phyloP scores from a whole-genome alignment of 1,139 yeast genomes.

The Nakaseomyces nivariensis region DNA sequence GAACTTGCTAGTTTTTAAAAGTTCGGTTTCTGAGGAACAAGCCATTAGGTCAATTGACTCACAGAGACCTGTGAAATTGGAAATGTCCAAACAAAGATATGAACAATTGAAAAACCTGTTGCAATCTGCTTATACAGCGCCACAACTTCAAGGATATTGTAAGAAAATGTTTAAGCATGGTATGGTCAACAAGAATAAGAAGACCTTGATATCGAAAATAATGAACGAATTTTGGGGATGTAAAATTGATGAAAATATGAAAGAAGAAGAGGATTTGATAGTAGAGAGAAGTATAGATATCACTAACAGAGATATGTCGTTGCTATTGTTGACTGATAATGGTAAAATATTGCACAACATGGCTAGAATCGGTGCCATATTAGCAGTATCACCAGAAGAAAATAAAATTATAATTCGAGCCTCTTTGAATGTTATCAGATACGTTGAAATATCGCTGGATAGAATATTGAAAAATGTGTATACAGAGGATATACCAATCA shows the following conservation, averaged over 20 bases:
- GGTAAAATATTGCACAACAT: slow-evolving; percentile 33
- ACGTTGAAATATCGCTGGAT: slow-evolving; percentile 31
- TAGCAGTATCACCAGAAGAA: slow-evolving; percentile 30
- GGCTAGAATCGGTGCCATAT: slow-evolving; percentile 22
- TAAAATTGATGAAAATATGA: slow-evolving; percentile 2
- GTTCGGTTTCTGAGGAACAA: slow-evolving; percentile 24
- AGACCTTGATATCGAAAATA: slow-evolving; percentile 24
- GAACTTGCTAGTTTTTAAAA: slow-evolving; percentile 18
- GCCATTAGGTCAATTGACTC: slow-evolving; percentile 25
- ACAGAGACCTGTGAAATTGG: slow-evolving; percentile 21
- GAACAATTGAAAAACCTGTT: slow-evolving; percentile 23
- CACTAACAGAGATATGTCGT: slow-evolving; percentile 18
- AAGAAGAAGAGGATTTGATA: slow-evolving; percentile 26
- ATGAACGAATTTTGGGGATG: slow-evolving; percentile 36
- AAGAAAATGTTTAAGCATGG: slow-evolving; percentile 12
- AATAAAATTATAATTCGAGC: slow-evolving; percentile 28
- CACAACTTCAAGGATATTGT: slow-evolving; percentile 26
- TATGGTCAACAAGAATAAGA: slow-evolving; percentile 14
- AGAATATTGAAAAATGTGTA: slow-evolving; percentile 33
- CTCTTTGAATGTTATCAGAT: slow-evolving; percentile 26
- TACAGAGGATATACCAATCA: slow-evolving; percentile 29
- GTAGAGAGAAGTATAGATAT: slow-evolving; percentile 31
- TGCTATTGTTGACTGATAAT: slow-evolving; percentile 30
- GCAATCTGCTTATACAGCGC: slow-evolving; percentile 23
- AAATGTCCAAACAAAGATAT: slow-evolving; percentile 24